Conservation (phyloP, 1,284 basidiomycete species). For the Phellinidium pouzarii region DNA sequence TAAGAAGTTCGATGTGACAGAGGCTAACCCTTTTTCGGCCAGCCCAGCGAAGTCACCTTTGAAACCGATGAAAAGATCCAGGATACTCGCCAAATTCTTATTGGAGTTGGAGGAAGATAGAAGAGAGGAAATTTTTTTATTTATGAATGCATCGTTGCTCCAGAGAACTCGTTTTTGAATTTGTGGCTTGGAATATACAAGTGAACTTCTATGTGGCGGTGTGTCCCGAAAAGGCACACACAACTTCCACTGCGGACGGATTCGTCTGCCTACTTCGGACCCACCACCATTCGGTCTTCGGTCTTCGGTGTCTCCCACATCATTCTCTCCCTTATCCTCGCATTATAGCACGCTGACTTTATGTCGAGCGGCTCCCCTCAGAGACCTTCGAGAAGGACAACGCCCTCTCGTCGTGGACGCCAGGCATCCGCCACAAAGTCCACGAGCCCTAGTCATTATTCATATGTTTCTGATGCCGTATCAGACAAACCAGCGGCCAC, state of each 20-base stretch:
- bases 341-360: background rate
- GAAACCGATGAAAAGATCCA: background rate
- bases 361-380: constrained; percentile 5
- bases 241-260: background rate
- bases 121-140: background rate
- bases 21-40: background rate
- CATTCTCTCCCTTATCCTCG: background rate
- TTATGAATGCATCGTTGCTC: background rate
- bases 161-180: background rate
- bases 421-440: constrained; percentile 24
- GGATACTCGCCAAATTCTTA: background rate
- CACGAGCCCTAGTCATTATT: constrained; percentile 27
- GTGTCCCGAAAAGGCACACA: background rate
- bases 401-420: constrained; percentile 28
- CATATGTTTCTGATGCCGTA: constrained; percentile 36
- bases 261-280: background rate
- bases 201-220: background rate
- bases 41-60: background rate
- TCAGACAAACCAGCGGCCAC: constrained; percentile 33
- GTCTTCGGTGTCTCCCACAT: background rate
- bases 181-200: background rate
- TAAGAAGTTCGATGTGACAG: background rate
- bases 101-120: background rate
- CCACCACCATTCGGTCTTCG: background rate
- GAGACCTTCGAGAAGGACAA: constrained; percentile 17